Conservation (phyloP, 169 alveolate species). For the Eimeria zaria region DNA sequence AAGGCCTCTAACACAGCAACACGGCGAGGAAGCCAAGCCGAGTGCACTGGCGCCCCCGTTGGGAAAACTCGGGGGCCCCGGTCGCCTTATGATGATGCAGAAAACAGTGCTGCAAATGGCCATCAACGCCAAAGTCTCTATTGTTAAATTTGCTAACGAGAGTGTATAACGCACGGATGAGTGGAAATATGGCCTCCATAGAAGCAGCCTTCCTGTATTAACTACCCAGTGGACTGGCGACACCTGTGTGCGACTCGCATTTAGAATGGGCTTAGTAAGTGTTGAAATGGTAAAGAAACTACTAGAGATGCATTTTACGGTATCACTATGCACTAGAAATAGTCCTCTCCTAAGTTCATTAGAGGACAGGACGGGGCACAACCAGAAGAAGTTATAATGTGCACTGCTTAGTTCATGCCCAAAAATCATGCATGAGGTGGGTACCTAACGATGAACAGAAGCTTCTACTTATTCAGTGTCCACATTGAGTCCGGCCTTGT, state of each 20-base stretch:
- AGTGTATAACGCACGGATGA: not conserved
- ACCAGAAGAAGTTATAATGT: not conserved
- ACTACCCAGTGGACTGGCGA: constrained; percentile 7
- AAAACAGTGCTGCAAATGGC: not conserved
- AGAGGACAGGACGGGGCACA: not conserved
- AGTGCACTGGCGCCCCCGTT: not conserved
- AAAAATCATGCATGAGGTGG: not conserved
- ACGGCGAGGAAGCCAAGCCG: not conserved
- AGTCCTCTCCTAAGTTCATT: not conserved
- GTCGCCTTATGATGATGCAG: not conserved
- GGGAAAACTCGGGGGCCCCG: constrained; percentile 13
- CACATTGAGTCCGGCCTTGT: not conserved
- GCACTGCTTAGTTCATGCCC: not conserved
- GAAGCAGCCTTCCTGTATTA: not conserved
- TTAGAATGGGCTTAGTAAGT: not conserved
- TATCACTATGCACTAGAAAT: not conserved
- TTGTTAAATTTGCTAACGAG: not conserved
- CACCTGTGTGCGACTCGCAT: not conserved
- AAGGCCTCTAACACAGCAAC: not conserved
- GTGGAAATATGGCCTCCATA: not conserved
- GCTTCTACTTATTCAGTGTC: not conserved
- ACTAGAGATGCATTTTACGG: not conserved
- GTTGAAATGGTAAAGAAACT: not conserved
- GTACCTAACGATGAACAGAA: not conserved
- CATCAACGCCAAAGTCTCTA: not conserved